A percentile compares a stretch with the other conserved stretches of the same genome.
Evolutionary conservation across 441 rosid species (phyloP).

Genomic region (Erodium texanum): DNA sequence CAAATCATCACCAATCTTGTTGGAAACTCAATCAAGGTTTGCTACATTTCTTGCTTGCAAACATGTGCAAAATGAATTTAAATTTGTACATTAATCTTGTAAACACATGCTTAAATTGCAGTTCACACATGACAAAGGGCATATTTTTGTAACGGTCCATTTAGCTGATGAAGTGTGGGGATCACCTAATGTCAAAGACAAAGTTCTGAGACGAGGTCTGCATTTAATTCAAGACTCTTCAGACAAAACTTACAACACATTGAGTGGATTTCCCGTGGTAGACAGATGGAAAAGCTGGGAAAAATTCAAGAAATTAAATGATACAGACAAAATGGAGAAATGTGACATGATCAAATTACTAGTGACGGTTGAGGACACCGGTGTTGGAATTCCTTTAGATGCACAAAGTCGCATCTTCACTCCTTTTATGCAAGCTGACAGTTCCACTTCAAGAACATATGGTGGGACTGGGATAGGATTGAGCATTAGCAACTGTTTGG

Average conservation of each 20-base stretch:
- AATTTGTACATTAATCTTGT: slow-evolving; percentile 14
- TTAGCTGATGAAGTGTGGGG: slow-evolving; percentile 56
- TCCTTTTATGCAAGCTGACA: slow-evolving; percentile 98
- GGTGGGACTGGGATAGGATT: slow-evolving; percentile 97
- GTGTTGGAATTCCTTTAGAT: slow-evolving; percentile 69
- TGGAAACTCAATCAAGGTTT: slow-evolving; percentile 88
- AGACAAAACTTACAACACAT: slow-evolving; percentile 33
- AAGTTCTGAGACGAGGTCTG: slow-evolving; percentile 46
- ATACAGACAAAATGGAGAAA: slow-evolving; percentile 20
- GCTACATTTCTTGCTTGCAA: slow-evolving; percentile 13
- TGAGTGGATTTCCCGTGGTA: slow-evolving; percentile 79
- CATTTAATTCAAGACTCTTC: slow-evolving; percentile 34
- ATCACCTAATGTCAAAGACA: slow-evolving; percentile 34
- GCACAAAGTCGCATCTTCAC: slow-evolving; percentile 80
- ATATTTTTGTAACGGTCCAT: slow-evolving; percentile 82
- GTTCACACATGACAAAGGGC: slow-evolving; percentile 81
- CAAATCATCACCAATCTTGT: slow-evolving; percentile 92
- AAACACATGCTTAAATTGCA: slow-evolving; percentile 27
- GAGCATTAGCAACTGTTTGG: slow-evolving; percentile 84
- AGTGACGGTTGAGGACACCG: slow-evolving; percentile 92
- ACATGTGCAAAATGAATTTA: background rate
- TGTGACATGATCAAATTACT: slow-evolving; percentile 46
- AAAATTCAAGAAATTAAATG: slow-evolving; percentile 37
- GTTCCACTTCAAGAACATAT: slow-evolving; percentile 90
- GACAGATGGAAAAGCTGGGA: slow-evolving; percentile 85